phyloP scores from a whole-genome alignment of 2,329 filamentous ascomycete genomes.

The Bretziella fagacearum region DNA sequence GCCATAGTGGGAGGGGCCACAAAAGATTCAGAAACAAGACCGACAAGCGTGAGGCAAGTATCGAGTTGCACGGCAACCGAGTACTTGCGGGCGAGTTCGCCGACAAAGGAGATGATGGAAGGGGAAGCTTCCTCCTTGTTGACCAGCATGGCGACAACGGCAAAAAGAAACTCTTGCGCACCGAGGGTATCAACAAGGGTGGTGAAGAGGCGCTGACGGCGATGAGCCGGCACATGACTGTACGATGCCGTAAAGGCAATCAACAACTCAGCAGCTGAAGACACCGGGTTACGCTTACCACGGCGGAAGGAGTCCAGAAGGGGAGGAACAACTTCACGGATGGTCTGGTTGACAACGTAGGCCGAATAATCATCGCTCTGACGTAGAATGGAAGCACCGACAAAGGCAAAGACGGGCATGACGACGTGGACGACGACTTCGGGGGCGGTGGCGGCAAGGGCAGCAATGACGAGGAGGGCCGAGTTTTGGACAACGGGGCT shows the following conservation, averaged over 20 bases:
- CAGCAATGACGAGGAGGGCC: conserved; percentile 73
- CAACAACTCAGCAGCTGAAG: conserved; percentile 75
- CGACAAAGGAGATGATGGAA: conserved; percentile 56
- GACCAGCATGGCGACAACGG: conserved; percentile 74
- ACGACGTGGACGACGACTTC: conserved; percentile 89
- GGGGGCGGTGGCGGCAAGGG: conserved; percentile 70
- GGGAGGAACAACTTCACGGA: conserved; percentile 84
- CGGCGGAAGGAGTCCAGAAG: conserved; percentile 71
- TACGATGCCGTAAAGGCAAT: conserved; percentile 92
- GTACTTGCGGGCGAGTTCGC: conserved; percentile 57
- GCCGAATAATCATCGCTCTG: conserved; percentile 96
- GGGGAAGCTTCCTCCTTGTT: conserved; percentile 58
- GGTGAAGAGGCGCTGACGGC: conserved; percentile 65
- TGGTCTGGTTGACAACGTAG: conserved; percentile 87
- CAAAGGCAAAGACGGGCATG: conserved; percentile 98
- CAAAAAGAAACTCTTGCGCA: conserved; percentile 71
- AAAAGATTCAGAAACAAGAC: conserved; percentile 58
- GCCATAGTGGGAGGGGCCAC: conserved; percentile 59
- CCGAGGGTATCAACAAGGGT: conserved; percentile 76
- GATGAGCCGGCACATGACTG: conserved; percentile 82
- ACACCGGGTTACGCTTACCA: conserved; percentile 59
- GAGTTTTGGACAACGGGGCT: conserved; percentile 90
- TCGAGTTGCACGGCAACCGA: conserved; percentile 58
- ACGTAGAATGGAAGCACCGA: conserved; percentile 77
- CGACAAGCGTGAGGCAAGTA: conserved; percentile 60